These are phyloP conservation scores for Trametes polyzona DNA, from an alignment of 1,284 basidiomycete genomes.

Conservation along the genomic window DNA sequence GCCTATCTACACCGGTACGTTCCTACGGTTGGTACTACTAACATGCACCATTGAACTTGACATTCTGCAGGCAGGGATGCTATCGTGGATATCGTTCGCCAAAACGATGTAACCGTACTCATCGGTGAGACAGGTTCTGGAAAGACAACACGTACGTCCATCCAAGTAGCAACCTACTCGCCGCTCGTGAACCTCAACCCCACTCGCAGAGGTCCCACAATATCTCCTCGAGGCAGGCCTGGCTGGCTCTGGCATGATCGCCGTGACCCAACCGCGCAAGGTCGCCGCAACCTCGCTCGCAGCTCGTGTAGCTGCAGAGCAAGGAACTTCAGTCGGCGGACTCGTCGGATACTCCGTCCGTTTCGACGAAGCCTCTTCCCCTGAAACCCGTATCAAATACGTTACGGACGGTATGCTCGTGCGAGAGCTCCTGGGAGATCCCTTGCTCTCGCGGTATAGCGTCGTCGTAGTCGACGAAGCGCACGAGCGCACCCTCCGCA, in stretches of 20 bases:
- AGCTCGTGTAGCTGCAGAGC: slow-evolving; percentile 86
- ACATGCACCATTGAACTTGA: neutral
- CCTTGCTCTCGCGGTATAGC: slow-evolving; percentile 83
- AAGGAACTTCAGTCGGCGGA: slow-evolving; percentile 68
- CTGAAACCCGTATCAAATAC: slow-evolving; percentile 87
- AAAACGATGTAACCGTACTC: slow-evolving; percentile 89
- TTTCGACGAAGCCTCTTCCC: slow-evolving; percentile 84
- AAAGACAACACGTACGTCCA: slow-evolving; percentile 89
- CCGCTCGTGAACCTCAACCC: neutral
- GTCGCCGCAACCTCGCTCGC: slow-evolving; percentile 96
- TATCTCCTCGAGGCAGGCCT: slow-evolving; percentile 80
- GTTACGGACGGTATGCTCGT: slow-evolving; percentile 97
- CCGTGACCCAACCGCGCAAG: slow-evolving; percentile 91
- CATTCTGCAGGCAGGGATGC: slow-evolving; percentile 65
- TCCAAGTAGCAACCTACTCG: neutral
- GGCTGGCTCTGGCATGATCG: slow-evolving; percentile 70
- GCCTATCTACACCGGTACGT: slow-evolving; percentile 76
- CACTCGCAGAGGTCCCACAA: slow-evolving; percentile 79
- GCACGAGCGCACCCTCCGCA: slow-evolving; percentile 94
- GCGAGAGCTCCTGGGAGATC: slow-evolving; percentile 83
- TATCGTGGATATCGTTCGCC: slow-evolving; percentile 73
- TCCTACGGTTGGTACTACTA: slow-evolving; percentile 6
- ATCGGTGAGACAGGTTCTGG: slow-evolving; percentile 98
- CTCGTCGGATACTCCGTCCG: slow-evolving; percentile 94
- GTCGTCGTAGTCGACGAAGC: slow-evolving; percentile 96